Evolutionary conservation across 768 basidiomycete species (phyloP).

Genomic region (Hemileccinum rubropunctum): DNA sequence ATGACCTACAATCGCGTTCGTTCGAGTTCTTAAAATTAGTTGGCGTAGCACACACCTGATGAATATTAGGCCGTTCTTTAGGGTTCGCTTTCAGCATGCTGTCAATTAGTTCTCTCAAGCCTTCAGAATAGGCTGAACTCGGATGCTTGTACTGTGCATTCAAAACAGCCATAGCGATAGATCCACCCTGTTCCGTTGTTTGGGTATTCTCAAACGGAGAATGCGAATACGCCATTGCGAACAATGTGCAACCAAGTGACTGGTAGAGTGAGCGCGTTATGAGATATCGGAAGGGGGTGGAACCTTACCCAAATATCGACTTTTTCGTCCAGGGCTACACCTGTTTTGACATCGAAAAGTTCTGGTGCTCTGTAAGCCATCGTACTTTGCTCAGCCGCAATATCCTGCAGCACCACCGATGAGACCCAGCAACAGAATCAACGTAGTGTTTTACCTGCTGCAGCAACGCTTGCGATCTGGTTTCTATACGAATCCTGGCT

Average conservation of each 20-base stretch:
- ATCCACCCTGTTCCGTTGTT: slow-evolving; percentile 91
- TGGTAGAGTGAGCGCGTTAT: slow-evolving; percentile 31
- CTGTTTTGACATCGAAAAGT: slow-evolving; percentile 96
- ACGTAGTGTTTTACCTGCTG: slow-evolving; percentile 69
- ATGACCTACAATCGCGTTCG: slow-evolving; percentile 50
- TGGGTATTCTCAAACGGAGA: slow-evolving; percentile 95
- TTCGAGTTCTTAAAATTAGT: background rate
- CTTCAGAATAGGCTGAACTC: slow-evolving; percentile 80
- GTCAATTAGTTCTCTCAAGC: slow-evolving; percentile 79
- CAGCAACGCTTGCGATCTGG: slow-evolving; percentile 79
- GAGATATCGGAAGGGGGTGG: background rate
- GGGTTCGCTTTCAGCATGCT: slow-evolving; percentile 83
- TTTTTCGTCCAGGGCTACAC: slow-evolving; percentile 82
- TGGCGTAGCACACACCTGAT: slow-evolving; percentile 53
- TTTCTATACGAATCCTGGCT: slow-evolving; percentile 80
- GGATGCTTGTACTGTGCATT: slow-evolving; percentile 94
- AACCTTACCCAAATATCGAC: slow-evolving; percentile 90
- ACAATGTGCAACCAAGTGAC: slow-evolving; percentile 96
- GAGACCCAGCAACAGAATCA: background rate
- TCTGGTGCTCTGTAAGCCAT: slow-evolving; percentile 99
- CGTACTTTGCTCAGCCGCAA: slow-evolving; percentile 95
- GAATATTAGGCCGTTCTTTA: slow-evolving; percentile 78
- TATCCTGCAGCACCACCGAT: slow-evolving; percentile 53
- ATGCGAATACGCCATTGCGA: slow-evolving; percentile 90
- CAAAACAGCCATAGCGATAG: slow-evolving; percentile 96